A percentile compares a stretch with the other conserved stretches of the same genome.
Evolutionary conservation across 2,329 filamentous ascomycete genomes (phyloP).

Genomic region (Colletotrichum lini): DNA sequence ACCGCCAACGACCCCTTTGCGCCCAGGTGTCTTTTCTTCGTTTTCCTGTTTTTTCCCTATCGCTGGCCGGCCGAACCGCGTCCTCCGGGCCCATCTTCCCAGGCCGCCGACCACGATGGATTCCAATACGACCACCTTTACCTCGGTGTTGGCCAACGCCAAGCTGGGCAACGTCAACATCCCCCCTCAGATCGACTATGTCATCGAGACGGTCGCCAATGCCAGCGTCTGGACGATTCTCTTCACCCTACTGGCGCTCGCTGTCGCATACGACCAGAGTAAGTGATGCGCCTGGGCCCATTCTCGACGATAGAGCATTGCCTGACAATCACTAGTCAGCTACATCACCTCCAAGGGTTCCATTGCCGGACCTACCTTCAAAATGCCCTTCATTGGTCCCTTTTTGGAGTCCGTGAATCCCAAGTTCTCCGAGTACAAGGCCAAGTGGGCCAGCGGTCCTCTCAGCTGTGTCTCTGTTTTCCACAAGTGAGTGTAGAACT

Average conservation of each 20-base stretch:
- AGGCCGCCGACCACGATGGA: constrained; percentile 58
- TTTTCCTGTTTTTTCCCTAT: too few relatives aligned
- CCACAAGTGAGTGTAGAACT: constrained; percentile 77
- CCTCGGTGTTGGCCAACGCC: constrained; percentile 77
- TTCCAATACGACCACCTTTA: constrained; percentile 76
- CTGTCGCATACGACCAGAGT: constrained; percentile 93
- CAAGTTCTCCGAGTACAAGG: constrained; percentile 90
- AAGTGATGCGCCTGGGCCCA: constrained; percentile 56
- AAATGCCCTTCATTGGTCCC: constrained; percentile 92
- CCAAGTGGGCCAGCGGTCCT: constrained; percentile 91
- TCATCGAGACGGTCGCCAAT: constrained; percentile 69
- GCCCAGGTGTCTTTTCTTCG: constrained; percentile 18
- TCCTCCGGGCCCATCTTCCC: not conserved
- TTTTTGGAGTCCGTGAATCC: constrained; percentile 94
- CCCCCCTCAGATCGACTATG: constrained; percentile 68
- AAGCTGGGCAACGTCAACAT: constrained; percentile 65
- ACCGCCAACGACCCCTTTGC: constrained; percentile 18
- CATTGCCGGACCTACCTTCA: constrained; percentile 82
- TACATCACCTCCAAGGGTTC: constrained; percentile 83
- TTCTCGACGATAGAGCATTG: not conserved
- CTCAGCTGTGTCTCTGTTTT: constrained; percentile 98
- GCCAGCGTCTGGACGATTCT: constrained; percentile 72
- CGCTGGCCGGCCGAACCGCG: not conserved
- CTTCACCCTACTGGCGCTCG: constrained; percentile 77
- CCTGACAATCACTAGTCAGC: constrained; percentile 67